A percentile compares a stretch with the other conserved stretches of the same genome.
Conservation (phyloP, 179 eudicot species). For the Sideroxylon spinosum region DNA sequence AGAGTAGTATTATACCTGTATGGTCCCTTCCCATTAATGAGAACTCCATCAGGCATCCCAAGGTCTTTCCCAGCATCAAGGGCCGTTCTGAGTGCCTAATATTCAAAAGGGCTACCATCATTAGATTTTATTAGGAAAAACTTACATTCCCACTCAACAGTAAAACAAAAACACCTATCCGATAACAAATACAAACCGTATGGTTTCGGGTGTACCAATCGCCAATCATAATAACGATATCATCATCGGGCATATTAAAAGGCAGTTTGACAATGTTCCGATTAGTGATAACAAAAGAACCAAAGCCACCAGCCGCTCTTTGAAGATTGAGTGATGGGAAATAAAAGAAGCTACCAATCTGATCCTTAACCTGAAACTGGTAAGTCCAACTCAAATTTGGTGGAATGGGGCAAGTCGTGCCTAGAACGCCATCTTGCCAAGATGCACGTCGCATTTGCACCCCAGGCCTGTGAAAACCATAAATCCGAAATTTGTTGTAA, state of each 20-base stretch:
- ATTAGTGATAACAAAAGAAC: constrained; percentile 57
- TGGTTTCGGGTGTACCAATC: constrained; percentile 89
- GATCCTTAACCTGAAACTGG: constrained; percentile 88
- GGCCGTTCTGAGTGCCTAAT: constrained; percentile 56
- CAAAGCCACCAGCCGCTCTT: constrained; percentile 87
- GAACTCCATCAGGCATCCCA: constrained; percentile 97
- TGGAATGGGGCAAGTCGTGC: constrained; percentile 90
- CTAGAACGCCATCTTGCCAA: constrained; percentile 90
- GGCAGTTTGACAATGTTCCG: constrained; percentile 56
- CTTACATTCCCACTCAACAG: neutral
- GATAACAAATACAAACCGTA: constrained; percentile 42
- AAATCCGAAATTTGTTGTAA: constrained; percentile 10
- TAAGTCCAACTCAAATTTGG: constrained; percentile 73
- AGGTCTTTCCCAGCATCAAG: constrained; percentile 65
- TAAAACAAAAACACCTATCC: neutral
- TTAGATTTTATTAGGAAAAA: neutral
- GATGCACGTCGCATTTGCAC: constrained; percentile 77
- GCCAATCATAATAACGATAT: constrained; percentile 71
- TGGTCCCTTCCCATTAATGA: constrained; percentile 95
- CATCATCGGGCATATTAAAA: constrained; percentile 66
- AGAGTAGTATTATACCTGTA: constrained; percentile 63
- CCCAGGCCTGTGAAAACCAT: constrained; percentile 43
- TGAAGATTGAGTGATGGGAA: constrained; percentile 75
- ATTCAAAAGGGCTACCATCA: constrained; percentile 7
- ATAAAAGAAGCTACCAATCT: constrained; percentile 84